Percentiles rank a stretch among this genome's conserved stretches.
These are phyloP conservation scores for Choricystis sp. DNA, from an alignment of 139 green algal species.

Conservation along the genomic window DNA sequence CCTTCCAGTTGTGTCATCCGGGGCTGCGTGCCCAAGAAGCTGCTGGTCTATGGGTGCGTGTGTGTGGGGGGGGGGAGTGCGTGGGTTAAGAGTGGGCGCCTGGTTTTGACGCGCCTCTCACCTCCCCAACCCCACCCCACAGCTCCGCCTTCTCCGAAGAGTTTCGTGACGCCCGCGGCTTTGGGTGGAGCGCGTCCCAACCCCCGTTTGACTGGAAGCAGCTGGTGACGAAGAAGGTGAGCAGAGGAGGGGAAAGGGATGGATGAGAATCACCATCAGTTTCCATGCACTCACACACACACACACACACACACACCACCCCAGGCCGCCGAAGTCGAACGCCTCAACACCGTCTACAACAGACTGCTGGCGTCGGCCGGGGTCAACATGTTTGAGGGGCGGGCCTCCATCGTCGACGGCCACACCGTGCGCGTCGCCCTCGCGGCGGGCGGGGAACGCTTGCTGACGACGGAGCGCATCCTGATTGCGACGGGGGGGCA, in stretches of 20 bases:
- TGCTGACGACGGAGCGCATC: constrained; percentile 62
- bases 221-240: constrained; percentile 29
- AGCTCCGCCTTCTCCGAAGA: constrained; percentile 60
- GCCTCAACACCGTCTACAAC: constrained; percentile 83
- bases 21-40: constrained; percentile 98
- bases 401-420: constrained; percentile 55
- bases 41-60: constrained; percentile 79
- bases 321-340: constrained; percentile 75
- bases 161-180: constrained; percentile 70
- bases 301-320: constrained; percentile 1
- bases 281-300: neutral
- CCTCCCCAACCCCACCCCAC: constrained; percentile 1
- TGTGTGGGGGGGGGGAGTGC: neutral
- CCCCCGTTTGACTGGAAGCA: constrained; percentile 27
- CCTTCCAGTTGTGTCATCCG: constrained; percentile 79
- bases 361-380: constrained; percentile 62
- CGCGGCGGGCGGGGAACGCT: constrained; percentile 9
- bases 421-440: constrained; percentile 70
- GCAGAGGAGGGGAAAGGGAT: neutral
- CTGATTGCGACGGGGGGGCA: constrained; percentile 77
- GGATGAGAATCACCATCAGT: neutral
- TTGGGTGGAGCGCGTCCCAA: constrained; percentile 43
- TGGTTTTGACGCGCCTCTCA: neutral
- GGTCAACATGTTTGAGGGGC: constrained; percentile 57
- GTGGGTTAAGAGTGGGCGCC: neutral